These are phyloP conservation scores for Euphorbia lathyris DNA, from an alignment of 345 rosid species.

Conservation along the genomic window DNA sequence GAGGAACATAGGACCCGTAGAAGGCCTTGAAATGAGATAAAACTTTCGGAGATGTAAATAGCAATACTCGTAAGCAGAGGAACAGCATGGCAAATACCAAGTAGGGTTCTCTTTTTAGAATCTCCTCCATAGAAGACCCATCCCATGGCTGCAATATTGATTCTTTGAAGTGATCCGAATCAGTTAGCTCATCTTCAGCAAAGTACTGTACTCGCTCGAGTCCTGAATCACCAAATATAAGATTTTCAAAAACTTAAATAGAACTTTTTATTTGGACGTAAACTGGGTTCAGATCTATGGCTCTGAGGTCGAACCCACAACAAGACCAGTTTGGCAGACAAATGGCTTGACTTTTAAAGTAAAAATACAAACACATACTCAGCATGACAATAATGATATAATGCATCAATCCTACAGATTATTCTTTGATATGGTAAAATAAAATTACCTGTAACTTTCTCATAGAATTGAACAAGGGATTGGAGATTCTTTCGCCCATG, in stretches of 20 bases:
- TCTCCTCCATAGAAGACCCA: conserved; percentile 36
- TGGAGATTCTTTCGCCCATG: conserved; percentile 59
- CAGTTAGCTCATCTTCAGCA: conserved; percentile 35
- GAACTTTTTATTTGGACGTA: background rate
- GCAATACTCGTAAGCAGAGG: conserved; percentile 47
- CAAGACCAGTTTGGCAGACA: too few species aligned
- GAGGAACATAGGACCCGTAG: conserved; percentile 53
- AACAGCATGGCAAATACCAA: conserved; percentile 50
- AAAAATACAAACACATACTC: too few species aligned
- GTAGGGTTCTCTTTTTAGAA: conserved; percentile 55
- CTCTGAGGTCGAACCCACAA: too few species aligned
- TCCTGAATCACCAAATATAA: conserved; percentile 42
- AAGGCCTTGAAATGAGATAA: conserved; percentile 53
- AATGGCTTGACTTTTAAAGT: background rate
- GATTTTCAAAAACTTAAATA: background rate
- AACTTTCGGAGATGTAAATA: conserved; percentile 42
- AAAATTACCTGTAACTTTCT: conserved; percentile 59
- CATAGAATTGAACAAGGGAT: conserved; percentile 62
- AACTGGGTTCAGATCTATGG: too few species aligned
- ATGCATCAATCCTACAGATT: background rate
- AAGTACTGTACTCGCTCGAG: conserved; percentile 49
- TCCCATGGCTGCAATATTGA: conserved; percentile 34
- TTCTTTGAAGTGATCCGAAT: conserved; percentile 15
- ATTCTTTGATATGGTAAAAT: background rate
- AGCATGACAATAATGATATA: background rate